These are phyloP conservation scores for Hypoxylon sp. DNA, from an alignment of 2,329 filamentous ascomycete genomes.

Conservation along the genomic window DNA sequence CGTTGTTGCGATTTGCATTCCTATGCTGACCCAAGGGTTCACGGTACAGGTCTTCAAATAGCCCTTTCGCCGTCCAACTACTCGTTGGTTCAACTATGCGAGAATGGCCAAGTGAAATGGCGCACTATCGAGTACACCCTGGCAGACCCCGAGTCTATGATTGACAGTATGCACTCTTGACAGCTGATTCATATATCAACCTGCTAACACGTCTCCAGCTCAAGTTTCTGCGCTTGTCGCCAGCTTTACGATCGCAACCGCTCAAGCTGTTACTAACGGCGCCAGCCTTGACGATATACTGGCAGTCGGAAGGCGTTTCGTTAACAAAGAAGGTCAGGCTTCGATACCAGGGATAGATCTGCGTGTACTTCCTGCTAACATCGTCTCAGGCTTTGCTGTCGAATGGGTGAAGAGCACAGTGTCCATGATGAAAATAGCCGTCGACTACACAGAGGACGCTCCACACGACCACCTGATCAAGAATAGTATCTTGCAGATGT, in stretches of 20 bases:
- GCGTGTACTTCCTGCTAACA: conserved; percentile 19
- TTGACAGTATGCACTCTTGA: conserved; percentile 53
- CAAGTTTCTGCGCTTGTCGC: conserved; percentile 67
- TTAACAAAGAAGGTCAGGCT: conserved; percentile 48
- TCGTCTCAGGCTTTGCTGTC: conserved; percentile 62
- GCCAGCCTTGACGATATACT: conserved; percentile 75
- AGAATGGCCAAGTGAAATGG: conserved; percentile 68
- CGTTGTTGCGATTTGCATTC: not conserved
- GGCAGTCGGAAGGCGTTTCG: conserved; percentile 66
- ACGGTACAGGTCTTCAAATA: conserved; percentile 60
- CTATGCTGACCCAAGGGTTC: not conserved
- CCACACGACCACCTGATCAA: conserved; percentile 75
- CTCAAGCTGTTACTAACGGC: conserved; percentile 55
- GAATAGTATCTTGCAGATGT: conserved; percentile 76
- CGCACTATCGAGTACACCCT: conserved; percentile 60
- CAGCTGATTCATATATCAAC: not conserved
- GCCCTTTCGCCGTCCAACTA: conserved; percentile 67
- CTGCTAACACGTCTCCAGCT: conserved; percentile 49
- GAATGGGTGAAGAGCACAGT: conserved; percentile 73
- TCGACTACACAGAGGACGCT: conserved; percentile 83
- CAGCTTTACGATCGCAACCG: conserved; percentile 63
- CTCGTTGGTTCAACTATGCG: conserved; percentile 65
- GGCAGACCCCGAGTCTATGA: conserved; percentile 57
- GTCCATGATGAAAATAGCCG: conserved; percentile 72
- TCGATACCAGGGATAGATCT: not conserved